Evolutionary conservation across 2,329 filamentous ascomycete species (phyloP), one percentile per base, ranked within the genome.

Genomic region (Drechslerella coelobrocha): DNA sequence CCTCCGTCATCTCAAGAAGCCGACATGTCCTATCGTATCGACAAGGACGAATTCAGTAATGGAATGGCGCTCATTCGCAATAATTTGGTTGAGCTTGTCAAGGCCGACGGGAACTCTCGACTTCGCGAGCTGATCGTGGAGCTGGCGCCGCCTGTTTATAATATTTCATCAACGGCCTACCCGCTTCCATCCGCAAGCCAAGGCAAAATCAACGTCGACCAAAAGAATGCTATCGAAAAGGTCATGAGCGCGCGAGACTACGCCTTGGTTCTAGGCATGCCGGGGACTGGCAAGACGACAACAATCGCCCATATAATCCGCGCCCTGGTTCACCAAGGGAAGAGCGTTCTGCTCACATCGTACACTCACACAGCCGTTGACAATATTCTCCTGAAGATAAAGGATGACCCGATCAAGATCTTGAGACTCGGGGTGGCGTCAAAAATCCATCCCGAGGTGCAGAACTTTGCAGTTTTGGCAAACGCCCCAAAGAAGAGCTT

Each of bases 361-460:
- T 97, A 97, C 78, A 99, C 94, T 0, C 94, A 99, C 77, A 96
- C 92, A 0, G 94, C 94, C 2, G 94, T 99, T 2, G 94, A 99
- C 84, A 99, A 99, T 74, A 99, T 99, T 75, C 81, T 99, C 5
- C 82, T 99, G 71, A 99, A 99, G 79, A 87, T 99, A 61, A 89
- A 89, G 56, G 82, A 89, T 21, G 89, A 93, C 74, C 85, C 86
- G 7, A 89, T 92, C 43, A 86, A 87, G 1, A 88, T 96, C 54
- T 81, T 99, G 34, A 88, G 94, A n/a, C 84, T 99, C 0, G 94
- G 94, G 3, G 89, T 90, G 1, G 82, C 87, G 17, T 69, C 73
- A 0, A 76, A 76, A 78, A 86, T 99, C 14, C 92, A 97, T 76
- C 87, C 89, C 0, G 90, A 95, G 45, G 91, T 99, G 0, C 89